Percentiles rank a stretch among this genome's conserved stretches.
These are phyloP conservation scores for Trichoderma gamsii DNA, from an alignment of 495 filamentous ascomycete species.

Conservation along the genomic window DNA sequence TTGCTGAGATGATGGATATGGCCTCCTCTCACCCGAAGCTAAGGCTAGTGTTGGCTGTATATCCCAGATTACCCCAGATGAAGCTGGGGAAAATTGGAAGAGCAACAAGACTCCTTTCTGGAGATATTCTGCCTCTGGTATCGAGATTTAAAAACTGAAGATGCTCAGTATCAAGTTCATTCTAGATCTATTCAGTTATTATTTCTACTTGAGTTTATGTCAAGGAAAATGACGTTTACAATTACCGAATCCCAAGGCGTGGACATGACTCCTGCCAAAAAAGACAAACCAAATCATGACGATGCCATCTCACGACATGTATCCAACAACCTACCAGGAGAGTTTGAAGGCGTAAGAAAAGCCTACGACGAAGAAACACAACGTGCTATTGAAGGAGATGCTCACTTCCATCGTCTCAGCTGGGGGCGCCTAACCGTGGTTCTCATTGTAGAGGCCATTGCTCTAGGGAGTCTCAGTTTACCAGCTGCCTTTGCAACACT, in stretches of 20 bases:
- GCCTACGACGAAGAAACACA: background rate
- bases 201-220: background rate
- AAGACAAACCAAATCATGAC: background rate
- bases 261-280: background rate
- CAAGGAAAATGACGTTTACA: background rate
- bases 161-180: background rate
- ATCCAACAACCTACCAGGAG: background rate
- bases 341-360: background rate
- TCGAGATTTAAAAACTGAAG: background rate
- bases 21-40: background rate
- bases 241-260: background rate
- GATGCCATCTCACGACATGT: background rate
- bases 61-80: background rate
- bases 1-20: background rate
- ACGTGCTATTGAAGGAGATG: too few relatives aligned
- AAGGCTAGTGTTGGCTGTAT: background rate
- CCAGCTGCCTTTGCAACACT: too few relatives aligned
- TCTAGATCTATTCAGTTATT: background rate
- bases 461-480: too few relatives aligned
- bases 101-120: background rate
- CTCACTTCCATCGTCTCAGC: conserved; percentile 34
- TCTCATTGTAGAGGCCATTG: too few relatives aligned
- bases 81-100: background rate
- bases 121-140: background rate
- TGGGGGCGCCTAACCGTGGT: too few relatives aligned